Evolutionary conservation across 306 rosid species (phyloP).

Genomic region (Crotalaria pallida): DNA sequence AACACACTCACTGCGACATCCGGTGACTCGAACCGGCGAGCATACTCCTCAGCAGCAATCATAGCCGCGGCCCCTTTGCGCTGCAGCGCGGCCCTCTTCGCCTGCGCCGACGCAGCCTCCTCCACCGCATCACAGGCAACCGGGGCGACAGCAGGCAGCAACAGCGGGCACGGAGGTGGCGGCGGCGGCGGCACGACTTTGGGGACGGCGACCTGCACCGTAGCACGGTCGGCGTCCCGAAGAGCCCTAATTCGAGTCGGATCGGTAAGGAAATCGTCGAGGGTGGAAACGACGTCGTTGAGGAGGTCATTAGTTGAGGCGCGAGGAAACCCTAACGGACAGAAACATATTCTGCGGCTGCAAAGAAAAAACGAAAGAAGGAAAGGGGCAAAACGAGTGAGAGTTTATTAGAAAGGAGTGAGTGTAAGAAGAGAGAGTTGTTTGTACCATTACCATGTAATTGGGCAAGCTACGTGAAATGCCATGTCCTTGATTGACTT

Average conservation of each 20-base stretch:
- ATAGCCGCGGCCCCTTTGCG: constrained; percentile 87
- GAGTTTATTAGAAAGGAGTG: background rate
- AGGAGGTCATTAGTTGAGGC: constrained; percentile 21
- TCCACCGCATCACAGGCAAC: constrained; percentile 38
- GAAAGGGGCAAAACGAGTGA: background rate
- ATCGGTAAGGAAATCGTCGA: constrained; percentile 50
- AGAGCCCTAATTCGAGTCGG: background rate
- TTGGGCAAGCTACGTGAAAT: constrained; percentile 46
- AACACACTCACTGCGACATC: constrained; percentile 39
- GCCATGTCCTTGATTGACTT: too few relatives aligned
- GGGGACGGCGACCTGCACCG: constrained; percentile 72
- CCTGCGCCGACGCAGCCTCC: constrained; percentile 70
- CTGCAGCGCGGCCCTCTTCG: constrained; percentile 77
- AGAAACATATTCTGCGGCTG: constrained; percentile 38
- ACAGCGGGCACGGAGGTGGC: constrained; percentile 7
- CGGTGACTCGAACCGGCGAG: constrained; percentile 75
- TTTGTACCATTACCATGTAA: constrained; percentile 29
- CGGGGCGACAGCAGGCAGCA: background rate
- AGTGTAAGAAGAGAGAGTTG: too few relatives aligned
- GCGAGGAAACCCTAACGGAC: constrained; percentile 40
- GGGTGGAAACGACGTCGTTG: constrained; percentile 29
- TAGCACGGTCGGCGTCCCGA: background rate
- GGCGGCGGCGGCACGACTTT: constrained; percentile 68
- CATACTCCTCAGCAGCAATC: constrained; percentile 96
- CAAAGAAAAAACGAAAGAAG: background rate